phyloP scores from a whole-genome alignment of 2,329 filamentous ascomycete species.

The Pseudocercospora macadamiae region DNA sequence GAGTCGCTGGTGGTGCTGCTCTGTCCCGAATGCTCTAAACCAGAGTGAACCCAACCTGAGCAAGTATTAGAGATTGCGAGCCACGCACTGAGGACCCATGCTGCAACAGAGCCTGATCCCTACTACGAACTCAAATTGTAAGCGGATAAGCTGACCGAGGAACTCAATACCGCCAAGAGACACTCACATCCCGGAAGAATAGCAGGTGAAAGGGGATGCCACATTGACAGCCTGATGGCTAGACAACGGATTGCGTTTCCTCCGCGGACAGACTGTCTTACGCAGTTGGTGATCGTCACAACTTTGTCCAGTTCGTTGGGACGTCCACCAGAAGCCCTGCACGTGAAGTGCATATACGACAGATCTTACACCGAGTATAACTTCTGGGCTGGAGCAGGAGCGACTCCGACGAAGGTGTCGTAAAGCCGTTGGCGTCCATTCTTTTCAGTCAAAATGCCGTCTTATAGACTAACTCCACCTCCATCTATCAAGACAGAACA shows the following conservation, averaged over 20 bases:
- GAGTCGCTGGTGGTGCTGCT: too few relatives aligned
- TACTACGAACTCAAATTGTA: neutral
- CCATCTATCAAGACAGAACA: neutral
- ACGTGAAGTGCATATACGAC: too few relatives aligned
- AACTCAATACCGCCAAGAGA: neutral
- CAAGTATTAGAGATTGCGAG: neutral
- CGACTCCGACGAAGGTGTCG: neutral
- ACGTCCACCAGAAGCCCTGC: neutral
- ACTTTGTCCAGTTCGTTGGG: neutral
- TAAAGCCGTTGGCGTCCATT: slow-evolving; percentile 7
- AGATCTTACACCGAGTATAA: too few relatives aligned
- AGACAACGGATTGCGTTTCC: neutral
- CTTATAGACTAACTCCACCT: neutral
- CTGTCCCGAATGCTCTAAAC: too few relatives aligned
- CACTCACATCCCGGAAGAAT: too few relatives aligned
- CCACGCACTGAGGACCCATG: neutral
- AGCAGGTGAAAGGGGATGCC: too few relatives aligned
- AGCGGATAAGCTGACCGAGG: neutral
- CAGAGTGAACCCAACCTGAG: too few relatives aligned
- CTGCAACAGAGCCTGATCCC: neutral
- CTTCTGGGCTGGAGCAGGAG: neutral
- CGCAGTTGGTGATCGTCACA: neutral
- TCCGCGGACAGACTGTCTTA: neutral
- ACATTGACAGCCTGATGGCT: neutral
- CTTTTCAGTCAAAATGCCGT: slow-evolving; percentile 4